Evolutionary conservation across 495 filamentous ascomycete species (phyloP), one percentile per base, ranked within the genome.

Genomic region (Hyaloscypha bicolor): DNA sequence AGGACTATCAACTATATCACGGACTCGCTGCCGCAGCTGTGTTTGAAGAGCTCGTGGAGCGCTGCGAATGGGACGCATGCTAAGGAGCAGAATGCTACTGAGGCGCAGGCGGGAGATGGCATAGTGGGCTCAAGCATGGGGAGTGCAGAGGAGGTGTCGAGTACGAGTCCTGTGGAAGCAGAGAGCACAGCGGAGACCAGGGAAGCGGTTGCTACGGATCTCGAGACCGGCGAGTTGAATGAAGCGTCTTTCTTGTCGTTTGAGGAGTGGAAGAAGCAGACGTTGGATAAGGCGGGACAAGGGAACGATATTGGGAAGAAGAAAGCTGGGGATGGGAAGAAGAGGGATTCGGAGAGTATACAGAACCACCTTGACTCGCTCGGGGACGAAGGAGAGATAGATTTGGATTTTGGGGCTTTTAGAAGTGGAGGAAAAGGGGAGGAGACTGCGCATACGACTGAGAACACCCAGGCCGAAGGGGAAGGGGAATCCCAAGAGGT

Each of bases 231-330:
- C 0, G 87, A 90, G 21, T 84, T 97, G 9, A 90, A 94, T 71
- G 90, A 91, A 45, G 89, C 88, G 33, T 89, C 92, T 35, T 98
- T 99, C 74, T 90, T 99, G 60, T 97, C 95, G 0, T 99, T 99
- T 72, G 95, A 97, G 73, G 94, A 98, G 70, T 99, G 95, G 95
- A 97, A 96, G 79, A 92, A 91, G 73, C 91, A 94, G 81, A 97
- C 96, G 76, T 81, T 97, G 14, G 92, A 88, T 39, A 92, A 92
- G 73, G 89, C 86, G 4, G 95, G 93, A 3, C 94, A 93, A 25
- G 87, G 86, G 9, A 88, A 95, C 64, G 83, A 93, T 32, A 64
- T 72, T 30, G 72, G 67, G 30, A 57, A 55, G 19, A 71, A 65
- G 62, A 70, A 53, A 45, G 35, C 79, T 82, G 31, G 76, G 79